Conservation (phyloP, 169 alveolate species). For the Plasmodium fragile region DNA sequence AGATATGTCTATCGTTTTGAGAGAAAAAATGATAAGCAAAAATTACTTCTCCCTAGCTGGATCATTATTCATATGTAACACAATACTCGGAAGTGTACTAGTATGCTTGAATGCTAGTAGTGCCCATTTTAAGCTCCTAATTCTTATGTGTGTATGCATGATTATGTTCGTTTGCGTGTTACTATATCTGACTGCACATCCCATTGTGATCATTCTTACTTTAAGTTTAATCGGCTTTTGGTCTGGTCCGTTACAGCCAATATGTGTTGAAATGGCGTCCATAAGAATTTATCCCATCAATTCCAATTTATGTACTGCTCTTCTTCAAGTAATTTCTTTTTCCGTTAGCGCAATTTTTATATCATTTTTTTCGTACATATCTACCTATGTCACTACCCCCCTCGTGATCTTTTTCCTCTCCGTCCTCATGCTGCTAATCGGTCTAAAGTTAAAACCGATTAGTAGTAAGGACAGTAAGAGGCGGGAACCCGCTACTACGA, state of each 20-base stretch:
- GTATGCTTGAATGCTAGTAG: slow-evolving; percentile 38
- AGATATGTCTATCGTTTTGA: slow-evolving; percentile 52
- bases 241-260: slow-evolving; percentile 63
- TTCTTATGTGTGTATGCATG: slow-evolving; percentile 24
- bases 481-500: neutral
- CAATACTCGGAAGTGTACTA: slow-evolving; percentile 31
- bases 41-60: slow-evolving; percentile 20
- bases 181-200: slow-evolving; percentile 17
- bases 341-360: slow-evolving; percentile 48
- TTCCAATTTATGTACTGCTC: slow-evolving; percentile 52
- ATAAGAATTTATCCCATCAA: slow-evolving; percentile 38
- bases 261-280: slow-evolving; percentile 61
- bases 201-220: slow-evolving; percentile 10
- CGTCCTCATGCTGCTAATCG: slow-evolving; percentile 11
- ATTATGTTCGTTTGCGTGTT: slow-evolving; percentile 32
- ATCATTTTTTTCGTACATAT: slow-evolving; percentile 36
- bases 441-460: slow-evolving; percentile 11
- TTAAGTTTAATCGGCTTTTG: slow-evolving; percentile 44
- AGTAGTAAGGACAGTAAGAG: neutral
- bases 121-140: slow-evolving; percentile 19
- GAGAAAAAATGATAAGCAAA: slow-evolving; percentile 27
- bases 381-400: neutral
- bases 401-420: slow-evolving; percentile 12
- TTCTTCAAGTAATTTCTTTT: slow-evolving; percentile 48
- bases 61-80: slow-evolving; percentile 34